phyloP scores from a whole-genome alignment of 768 basidiomycete species.

The Amanita thiersii region DNA sequence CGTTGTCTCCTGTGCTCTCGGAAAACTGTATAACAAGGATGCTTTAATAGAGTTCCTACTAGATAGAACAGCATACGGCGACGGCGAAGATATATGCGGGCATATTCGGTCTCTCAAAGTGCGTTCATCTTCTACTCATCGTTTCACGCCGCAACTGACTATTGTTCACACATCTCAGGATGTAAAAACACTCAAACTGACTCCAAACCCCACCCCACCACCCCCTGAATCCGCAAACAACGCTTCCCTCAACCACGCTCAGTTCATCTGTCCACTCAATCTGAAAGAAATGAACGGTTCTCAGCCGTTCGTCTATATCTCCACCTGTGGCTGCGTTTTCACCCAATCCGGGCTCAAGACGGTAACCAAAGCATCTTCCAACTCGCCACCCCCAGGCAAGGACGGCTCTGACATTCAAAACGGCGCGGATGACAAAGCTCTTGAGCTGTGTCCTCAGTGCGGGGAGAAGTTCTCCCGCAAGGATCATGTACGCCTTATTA shows the following conservation, averaged over 20 bases:
- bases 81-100: constrained; percentile 87
- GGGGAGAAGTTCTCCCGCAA: constrained; percentile 54
- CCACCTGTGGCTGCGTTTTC: constrained; percentile 86
- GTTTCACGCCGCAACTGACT: neutral
- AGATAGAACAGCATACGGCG: constrained; percentile 77
- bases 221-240: constrained; percentile 28
- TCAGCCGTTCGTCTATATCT: constrained; percentile 83
- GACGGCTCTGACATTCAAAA: constrained; percentile 14
- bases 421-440: constrained; percentile 17
- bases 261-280: constrained; percentile 87
- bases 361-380: constrained; percentile 31
- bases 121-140: constrained; percentile 16
- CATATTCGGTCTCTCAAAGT: constrained; percentile 90
- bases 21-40: constrained; percentile 96
- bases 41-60: constrained; percentile 86
- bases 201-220: constrained; percentile 54
- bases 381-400: constrained; percentile 20
- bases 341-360: constrained; percentile 77
- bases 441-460: constrained; percentile 74
- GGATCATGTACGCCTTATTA: constrained; percentile 54
- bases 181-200: constrained; percentile 75
- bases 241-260: constrained; percentile 37
- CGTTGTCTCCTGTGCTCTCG: constrained; percentile 84
- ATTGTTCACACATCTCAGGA: constrained; percentile 42
- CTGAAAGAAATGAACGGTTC: constrained; percentile 92